Percentiles rank a stretch among this genome's conserved stretches.
phyloP scores from a whole-genome alignment of 306 rosid species.

The Pterocarpus santalinus region DNA sequence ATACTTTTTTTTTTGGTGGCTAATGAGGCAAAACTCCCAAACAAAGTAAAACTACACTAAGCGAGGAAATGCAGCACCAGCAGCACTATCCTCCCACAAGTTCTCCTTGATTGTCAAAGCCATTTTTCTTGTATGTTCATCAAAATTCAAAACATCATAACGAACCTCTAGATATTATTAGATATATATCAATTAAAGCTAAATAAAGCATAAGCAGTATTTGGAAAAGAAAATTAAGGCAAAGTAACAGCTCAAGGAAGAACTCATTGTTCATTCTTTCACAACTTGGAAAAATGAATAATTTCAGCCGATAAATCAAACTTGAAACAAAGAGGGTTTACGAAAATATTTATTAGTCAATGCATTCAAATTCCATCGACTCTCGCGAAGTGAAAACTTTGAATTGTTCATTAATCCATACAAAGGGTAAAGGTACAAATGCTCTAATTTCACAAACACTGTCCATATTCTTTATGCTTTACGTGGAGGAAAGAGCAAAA shows the following conservation, averaged over 20 bases:
- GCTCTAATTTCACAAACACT: constrained; percentile 1
- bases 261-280: neutral
- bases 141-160: neutral
- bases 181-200: neutral
- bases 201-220: neutral
- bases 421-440: neutral
- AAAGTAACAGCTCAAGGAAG: neutral
- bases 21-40: no score
- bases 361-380: neutral
- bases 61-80: no score
- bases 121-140: neutral
- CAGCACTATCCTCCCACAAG: no score
- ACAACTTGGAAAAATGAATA: neutral
- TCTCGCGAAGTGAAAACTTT: neutral
- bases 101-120: neutral
- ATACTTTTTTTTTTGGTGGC: neutral
- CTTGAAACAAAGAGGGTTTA: neutral
- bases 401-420: constrained; percentile 7
- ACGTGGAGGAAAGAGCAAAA: neutral
- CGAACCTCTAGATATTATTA: neutral
- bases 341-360: neutral
- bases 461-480: neutral
- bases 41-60: no score
- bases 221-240: neutral
- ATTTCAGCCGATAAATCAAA: neutral